Evolutionary conservation across 345 rosid genomes (phyloP), one percentile per base, ranked within the genome.

Genomic region (Geranium brycei): DNA sequence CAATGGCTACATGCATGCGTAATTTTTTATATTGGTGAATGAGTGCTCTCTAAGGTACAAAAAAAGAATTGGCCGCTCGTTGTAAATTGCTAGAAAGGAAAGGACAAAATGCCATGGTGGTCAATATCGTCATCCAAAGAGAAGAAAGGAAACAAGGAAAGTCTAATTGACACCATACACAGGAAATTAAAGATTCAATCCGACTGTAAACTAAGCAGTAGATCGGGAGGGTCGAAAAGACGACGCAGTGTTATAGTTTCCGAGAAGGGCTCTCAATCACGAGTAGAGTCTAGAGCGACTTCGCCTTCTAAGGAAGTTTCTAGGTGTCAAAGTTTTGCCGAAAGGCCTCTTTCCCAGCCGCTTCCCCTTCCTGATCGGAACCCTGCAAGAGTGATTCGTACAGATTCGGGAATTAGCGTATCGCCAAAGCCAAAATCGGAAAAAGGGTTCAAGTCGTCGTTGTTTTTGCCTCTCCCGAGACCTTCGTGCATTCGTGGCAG

Each of bases 271-370:
- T 83, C 84, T 60, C 73, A 74, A 30, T 89, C 95, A 71, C 82
- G 77, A 51, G 78, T 83, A 56, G 89, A 80, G 1, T 89, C 96
- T 5, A 81, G 89, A 68, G 85, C 89, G 19, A 80, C 88, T 1
- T 89, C 95, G 57, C 90, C 91, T 63, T 81, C 96, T 11, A 78
- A 78, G 59, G 79, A 74, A 62, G 96, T 87, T 57, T 70, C 85
- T 18, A 83, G 91, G 16, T 89, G 91, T 77, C 96, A 87, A 78
- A 89, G 95, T 69, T 89, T 89, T 72, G 84, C 79, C 3, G 96
- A 78, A 65, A 82, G 90, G 76, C 73, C 87, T 68, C 75, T 60
- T 71, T 86, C 96, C 12, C 89, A 85, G 32, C 96, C 96, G 64
- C 96, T 87, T 76, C 96, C 96, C 62, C 85, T 83, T 66, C 96